Base-by-base conservation (phyloP, 176 grass and related monocot genomes). In the Oryza punctata region DNA sequence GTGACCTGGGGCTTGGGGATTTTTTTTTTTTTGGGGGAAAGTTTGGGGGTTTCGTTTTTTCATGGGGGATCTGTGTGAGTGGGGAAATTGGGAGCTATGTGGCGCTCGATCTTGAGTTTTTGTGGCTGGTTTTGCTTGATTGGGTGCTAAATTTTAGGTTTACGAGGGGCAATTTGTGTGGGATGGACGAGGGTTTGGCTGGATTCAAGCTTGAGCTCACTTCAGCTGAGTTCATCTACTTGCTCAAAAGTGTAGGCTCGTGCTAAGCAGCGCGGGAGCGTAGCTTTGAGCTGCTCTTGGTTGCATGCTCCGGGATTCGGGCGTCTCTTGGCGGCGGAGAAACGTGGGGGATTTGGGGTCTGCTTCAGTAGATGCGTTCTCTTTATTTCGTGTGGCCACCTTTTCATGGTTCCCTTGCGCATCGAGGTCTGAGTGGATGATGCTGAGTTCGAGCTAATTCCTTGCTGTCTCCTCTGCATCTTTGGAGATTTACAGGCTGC, bases 201-300 rank as follows among this genome's bases (percentile, higher is more conserved):
- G 80, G 84, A 90, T 90, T 86, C 79, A 46, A 86, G 79, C 79
- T 75, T 85, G 11, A 72, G 70, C 50, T 91, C 75, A 70, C 75
- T 43, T 76, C 37, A 24, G 33, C 38, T 49, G n/a, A 75, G 75
- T 63, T 90, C 37, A 15, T 6, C 26, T 13, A 54, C 24, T 52
- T 30, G 30, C 66, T 72, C 66, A 14, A 1, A 1, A 70, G 46
- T 73, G 46, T 73, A 13, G 27, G 37, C 59, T 44, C 38, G 24
- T 78, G 67, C 49, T 64, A 14, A 3, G 12, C 9, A 41, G 37
- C 28, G 78, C 59, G 24, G 38, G 18, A 67, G 28, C 79, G 49
- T 65, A 54, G 63, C 64, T 80, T 84, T 70, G 63, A 45, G 76
- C 63, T 83, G 75, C 75, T 50, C 23, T 44, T 50, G 64, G 84